Evolutionary conservation across 805 yeast species (phyloP), one percentile per base, ranked within the genome.

Genomic region (Barnettozyma sp.): DNA sequence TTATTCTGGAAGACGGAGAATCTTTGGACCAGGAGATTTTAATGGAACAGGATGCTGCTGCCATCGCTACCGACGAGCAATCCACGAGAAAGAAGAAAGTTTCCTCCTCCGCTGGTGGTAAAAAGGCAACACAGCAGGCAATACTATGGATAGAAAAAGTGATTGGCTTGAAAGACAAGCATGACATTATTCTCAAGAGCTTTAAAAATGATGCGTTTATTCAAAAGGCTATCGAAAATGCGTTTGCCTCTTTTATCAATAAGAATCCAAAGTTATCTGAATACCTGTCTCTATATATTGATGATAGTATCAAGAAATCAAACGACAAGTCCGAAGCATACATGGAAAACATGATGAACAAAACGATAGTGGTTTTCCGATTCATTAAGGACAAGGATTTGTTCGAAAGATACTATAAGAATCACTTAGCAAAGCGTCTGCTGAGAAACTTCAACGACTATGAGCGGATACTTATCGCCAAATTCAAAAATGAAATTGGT

Each of bases 321-420:
- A 63, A 66, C 34, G 73, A 66, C 32, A 64, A 66, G 45, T 54
- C 67, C 19, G 62, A 71, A 41, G 60, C 67, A 42, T 68, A 69
- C 49, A 46, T 65, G 38, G 67, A 62, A 46, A 64, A 47, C 7
- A 56, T 72, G 8, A 59, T 86, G 36, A 65, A 65, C 29, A 68
- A 70, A 19, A 73, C 86, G 0, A 68, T 83, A 10, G 58, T 67
- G 16, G 68, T 88, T 22, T 76, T 87, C 49, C 64, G 79, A 38
- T 78, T 74, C 50, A 66, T 87, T 30, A 69, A 74, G 40, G 95
- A 88, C 48, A 88, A 86, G 51, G 96, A 87, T 58, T 63, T 82
- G 18, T 88, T 87, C 60, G 95, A 86, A 52, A 80, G 74, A 27
- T 78, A 82, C 42, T 87, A 85, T 57, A 86, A 86, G 48, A 82